A percentile compares a stretch with the other conserved stretches of the same genome.
phyloP scores from a whole-genome alignment of 768 basidiomycete genomes.

The Naematelia aurantialba region DNA sequence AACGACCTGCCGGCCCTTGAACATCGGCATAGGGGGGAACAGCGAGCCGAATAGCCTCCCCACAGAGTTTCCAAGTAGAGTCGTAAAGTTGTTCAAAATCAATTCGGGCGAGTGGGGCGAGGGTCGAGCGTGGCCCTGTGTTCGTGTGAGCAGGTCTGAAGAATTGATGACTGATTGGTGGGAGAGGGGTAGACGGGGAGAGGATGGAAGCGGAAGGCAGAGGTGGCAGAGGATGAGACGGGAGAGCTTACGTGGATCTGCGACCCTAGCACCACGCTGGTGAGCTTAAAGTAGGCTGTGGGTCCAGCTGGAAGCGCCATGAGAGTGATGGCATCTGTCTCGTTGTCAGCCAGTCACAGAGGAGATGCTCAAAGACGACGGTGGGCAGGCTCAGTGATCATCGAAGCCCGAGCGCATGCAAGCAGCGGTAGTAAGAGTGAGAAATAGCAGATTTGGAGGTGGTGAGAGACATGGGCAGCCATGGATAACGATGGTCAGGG shows the following conservation, averaged over 20 bases:
- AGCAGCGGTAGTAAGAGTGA: neutral
- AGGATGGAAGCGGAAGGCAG: neutral
- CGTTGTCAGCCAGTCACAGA: constrained; percentile 8
- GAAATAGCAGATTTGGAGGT: too few relatives aligned
- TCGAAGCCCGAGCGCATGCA: neutral
- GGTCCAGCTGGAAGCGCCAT: constrained; percentile 88
- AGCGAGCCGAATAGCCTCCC: constrained; percentile 95
- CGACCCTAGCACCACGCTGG: constrained; percentile 77
- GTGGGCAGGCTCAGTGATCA: too few relatives aligned
- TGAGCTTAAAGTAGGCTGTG: constrained; percentile 90
- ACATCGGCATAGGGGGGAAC: constrained; percentile 91
- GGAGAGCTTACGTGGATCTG: constrained; percentile 58
- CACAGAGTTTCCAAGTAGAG: constrained; percentile 84
- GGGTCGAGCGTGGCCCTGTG: constrained; percentile 74
- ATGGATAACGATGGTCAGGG: too few relatives aligned
- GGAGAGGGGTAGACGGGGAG: neutral
- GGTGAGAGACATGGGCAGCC: too few relatives aligned
- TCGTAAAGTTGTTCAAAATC: constrained; percentile 89
- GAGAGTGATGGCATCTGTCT: constrained; percentile 82
- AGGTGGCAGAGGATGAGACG: too few relatives aligned
- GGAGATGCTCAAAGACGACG: too few relatives aligned
- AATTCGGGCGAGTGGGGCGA: constrained; percentile 93
- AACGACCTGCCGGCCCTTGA: constrained; percentile 92
- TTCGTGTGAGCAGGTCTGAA: constrained; percentile 54
- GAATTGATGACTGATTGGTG: too few relatives aligned